phyloP scores from a whole-genome alignment of 2,329 filamentous ascomycete species.

The Aspergillus persii region DNA sequence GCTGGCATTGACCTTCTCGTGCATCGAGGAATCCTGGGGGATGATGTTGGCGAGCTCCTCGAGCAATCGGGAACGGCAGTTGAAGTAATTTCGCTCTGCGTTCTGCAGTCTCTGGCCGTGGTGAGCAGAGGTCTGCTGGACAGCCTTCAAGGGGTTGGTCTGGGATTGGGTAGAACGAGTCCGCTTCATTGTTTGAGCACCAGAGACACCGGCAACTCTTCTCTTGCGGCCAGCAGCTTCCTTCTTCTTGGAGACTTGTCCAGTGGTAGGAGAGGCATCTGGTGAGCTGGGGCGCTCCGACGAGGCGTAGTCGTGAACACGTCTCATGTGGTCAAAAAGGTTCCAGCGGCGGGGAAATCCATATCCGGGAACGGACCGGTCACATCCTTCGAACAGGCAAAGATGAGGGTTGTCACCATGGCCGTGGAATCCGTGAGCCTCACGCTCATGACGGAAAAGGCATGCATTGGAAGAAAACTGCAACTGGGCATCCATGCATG shows the following conservation, averaged over 20 bases:
- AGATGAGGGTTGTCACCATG: slow-evolving; percentile 90
- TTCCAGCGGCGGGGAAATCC: slow-evolving; percentile 97
- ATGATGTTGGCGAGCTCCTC: slow-evolving; percentile 40
- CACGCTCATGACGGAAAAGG: slow-evolving; percentile 88
- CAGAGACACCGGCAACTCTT: slow-evolving; percentile 36
- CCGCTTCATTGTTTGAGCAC: slow-evolving; percentile 42
- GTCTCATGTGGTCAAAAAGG: slow-evolving; percentile 93
- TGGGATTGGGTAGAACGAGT: slow-evolving; percentile 41
- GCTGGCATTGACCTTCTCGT: slow-evolving; percentile 45
- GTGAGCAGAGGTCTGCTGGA: slow-evolving; percentile 31
- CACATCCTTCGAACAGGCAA: slow-evolving; percentile 83
- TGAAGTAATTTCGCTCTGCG: slow-evolving; percentile 42
- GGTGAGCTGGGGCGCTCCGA: slow-evolving; percentile 44
- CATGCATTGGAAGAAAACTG: slow-evolving; percentile 95
- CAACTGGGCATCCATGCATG: slow-evolving; percentile 82
- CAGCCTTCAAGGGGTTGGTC: slow-evolving; percentile 32
- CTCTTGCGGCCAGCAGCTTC: slow-evolving; percentile 40
- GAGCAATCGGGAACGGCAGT: slow-evolving; percentile 39
- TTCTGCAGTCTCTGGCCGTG: slow-evolving; percentile 42
- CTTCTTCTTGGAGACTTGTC: slow-evolving; percentile 38
- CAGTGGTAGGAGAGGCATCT: slow-evolving; percentile 35
- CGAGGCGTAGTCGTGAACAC: slow-evolving; percentile 68
- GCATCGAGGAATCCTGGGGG: slow-evolving; percentile 41
- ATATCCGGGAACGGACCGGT: slow-evolving; percentile 75
- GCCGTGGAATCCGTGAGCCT: slow-evolving; percentile 93